A percentile compares a stretch with the other conserved stretches of the same genome.
phyloP scores from a whole-genome alignment of 2,329 filamentous ascomycete species.

The Botryosphaeria dothidea region DNA sequence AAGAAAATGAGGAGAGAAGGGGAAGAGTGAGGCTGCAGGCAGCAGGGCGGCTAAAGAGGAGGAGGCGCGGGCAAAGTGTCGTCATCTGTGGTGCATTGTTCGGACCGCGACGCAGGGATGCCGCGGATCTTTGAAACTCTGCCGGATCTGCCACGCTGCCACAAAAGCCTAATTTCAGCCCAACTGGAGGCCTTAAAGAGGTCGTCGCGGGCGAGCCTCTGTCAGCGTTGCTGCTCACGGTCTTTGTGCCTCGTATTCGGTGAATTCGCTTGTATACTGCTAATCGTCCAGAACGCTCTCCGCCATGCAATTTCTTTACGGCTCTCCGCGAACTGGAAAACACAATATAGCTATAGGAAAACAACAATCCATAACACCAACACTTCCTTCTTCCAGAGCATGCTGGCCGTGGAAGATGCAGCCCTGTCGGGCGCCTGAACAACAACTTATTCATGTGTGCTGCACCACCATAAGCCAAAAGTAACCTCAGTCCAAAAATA shows the following conservation, averaged over 20 bases:
- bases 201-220: background rate
- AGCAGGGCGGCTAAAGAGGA: background rate
- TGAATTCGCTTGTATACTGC: background rate
- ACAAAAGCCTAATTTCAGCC: slow-evolving; percentile 1
- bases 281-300: background rate
- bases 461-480: background rate
- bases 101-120: background rate
- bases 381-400: background rate
- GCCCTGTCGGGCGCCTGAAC: background rate
- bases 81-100: background rate
- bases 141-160: background rate
- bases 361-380: background rate
- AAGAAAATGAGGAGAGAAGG: background rate
- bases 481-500: background rate
- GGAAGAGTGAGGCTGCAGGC: background rate
- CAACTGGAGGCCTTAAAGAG: background rate
- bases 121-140: background rate
- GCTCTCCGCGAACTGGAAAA: background rate
- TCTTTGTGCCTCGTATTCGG: background rate
- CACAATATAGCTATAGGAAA: background rate
- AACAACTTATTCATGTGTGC: background rate
- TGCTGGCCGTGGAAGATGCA: background rate
- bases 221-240: background rate
- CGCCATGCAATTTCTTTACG: background rate
- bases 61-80: background rate